Percentiles rank a stretch among this genome's conserved stretches.
phyloP scores from a whole-genome alignment of 2,329 filamentous ascomycete genomes.

The Beauveria sp. region DNA sequence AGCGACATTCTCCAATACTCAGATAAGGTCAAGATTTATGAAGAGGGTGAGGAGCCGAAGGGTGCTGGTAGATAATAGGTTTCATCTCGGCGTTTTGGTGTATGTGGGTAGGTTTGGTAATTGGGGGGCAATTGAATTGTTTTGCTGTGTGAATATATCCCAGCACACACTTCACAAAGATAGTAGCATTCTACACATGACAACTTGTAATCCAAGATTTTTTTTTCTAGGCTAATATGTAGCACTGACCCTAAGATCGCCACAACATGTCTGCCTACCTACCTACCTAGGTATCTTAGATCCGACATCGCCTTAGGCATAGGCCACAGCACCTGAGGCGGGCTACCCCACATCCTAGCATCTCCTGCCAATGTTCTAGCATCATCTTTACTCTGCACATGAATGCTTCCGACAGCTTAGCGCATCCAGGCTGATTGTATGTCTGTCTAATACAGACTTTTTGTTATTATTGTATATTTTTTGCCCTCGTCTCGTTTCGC shows the following conservation, averaged over 20 bases:
- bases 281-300: background rate
- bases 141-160: background rate
- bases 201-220: background rate
- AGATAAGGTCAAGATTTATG: conserved; percentile 73
- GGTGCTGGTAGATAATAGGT: background rate
- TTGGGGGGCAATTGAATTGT: background rate
- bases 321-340: conserved; percentile 6
- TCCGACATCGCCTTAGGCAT: background rate
- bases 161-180: background rate
- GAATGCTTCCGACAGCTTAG: background rate
- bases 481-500: background rate
- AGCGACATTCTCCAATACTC: conserved; percentile 81
- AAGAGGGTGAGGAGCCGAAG: conserved; percentile 39
- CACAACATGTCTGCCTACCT: background rate
- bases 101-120: background rate
- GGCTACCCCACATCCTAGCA: conserved; percentile 11
- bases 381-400: background rate
- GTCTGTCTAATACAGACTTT: background rate
- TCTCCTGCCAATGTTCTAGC: background rate
- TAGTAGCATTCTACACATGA: background rate
- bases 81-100: conserved; percentile 3
- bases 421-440: background rate
- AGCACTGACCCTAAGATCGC: background rate
- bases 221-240: background rate
- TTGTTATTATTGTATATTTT: background rate